Conservation (phyloP, 805 yeast genomes). For the Ogataea minuta region DNA sequence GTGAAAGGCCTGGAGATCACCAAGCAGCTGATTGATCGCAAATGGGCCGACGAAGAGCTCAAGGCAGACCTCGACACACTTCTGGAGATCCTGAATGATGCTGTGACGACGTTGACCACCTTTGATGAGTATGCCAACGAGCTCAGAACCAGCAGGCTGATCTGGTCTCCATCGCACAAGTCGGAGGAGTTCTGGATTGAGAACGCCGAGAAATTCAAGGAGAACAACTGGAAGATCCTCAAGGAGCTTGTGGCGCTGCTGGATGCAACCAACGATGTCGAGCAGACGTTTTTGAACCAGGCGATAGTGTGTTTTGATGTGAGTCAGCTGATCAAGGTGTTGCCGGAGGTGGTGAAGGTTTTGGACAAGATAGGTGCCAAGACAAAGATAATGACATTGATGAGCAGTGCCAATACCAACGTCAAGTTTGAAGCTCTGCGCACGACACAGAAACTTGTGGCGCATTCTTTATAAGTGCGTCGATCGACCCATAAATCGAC, state of each 20-base stretch:
- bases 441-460: slow-evolving; percentile 91
- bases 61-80: slow-evolving; percentile 65
- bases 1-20: slow-evolving; percentile 73
- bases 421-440: slow-evolving; percentile 93
- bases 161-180: slow-evolving; percentile 91
- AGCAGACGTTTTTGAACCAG: slow-evolving; percentile 35
- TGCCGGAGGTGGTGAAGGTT: slow-evolving; percentile 58
- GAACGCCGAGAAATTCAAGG: slow-evolving; percentile 72
- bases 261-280: slow-evolving; percentile 31
- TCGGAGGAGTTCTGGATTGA: slow-evolving; percentile 89
- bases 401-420: slow-evolving; percentile 77
- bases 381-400: slow-evolving; percentile 76
- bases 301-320: slow-evolving; percentile 72
- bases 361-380: slow-evolving; percentile 62
- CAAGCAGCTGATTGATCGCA: slow-evolving; percentile 72
- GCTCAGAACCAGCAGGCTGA: slow-evolving; percentile 70
- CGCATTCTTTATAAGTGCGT: slow-evolving; percentile 54
- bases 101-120: slow-evolving; percentile 78
- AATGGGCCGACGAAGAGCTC: slow-evolving; percentile 94
- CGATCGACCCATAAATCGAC: slow-evolving; percentile 5
- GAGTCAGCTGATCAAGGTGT: slow-evolving; percentile 55
- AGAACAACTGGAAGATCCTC: slow-evolving; percentile 69
- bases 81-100: slow-evolving; percentile 59
- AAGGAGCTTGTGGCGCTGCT: slow-evolving; percentile 58
- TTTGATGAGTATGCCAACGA: slow-evolving; percentile 91